These are phyloP conservation scores for Zalaria obscura DNA, from an alignment of 2,329 filamentous ascomycete species.

Conservation along the genomic window DNA sequence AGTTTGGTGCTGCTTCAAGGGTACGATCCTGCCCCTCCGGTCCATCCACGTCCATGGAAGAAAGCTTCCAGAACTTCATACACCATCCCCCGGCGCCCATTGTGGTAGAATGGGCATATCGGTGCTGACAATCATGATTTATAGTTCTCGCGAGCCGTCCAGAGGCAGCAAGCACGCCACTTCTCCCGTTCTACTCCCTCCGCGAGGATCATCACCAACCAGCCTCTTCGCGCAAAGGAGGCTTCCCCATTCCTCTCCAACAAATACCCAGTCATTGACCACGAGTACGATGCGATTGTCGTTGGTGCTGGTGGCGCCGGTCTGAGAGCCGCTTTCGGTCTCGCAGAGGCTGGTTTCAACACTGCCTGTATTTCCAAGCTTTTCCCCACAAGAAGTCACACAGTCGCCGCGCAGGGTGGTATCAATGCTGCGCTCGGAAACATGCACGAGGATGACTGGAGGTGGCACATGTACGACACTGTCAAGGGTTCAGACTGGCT, in stretches of 20 bases:
- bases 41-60: constrained; percentile 1
- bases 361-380: constrained; percentile 78
- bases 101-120: neutral
- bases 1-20: constrained; percentile 15
- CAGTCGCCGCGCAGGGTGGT: constrained; percentile 61
- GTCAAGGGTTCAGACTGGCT: constrained; percentile 98
- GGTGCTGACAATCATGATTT: neutral
- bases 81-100: constrained; percentile 10
- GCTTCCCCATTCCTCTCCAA: constrained; percentile 72
- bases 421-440: constrained; percentile 84
- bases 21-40: constrained; percentile 6
- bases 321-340: constrained; percentile 70
- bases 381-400: constrained; percentile 75
- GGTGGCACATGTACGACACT: constrained; percentile 99
- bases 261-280: constrained; percentile 96
- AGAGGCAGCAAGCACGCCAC: constrained; percentile 42
- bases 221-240: constrained; percentile 82
- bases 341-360: constrained; percentile 80
- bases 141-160: constrained; percentile 7
- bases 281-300: constrained; percentile 97
- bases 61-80: constrained; percentile 1
- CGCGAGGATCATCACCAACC: constrained; percentile 74
- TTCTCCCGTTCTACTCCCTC: constrained; percentile 80
- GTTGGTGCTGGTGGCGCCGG: constrained; percentile 74
- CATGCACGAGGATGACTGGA: constrained; percentile 98